Evolutionary conservation across 2,329 filamentous ascomycete species (phyloP).

Genomic region (Aspergillus awamori): DNA sequence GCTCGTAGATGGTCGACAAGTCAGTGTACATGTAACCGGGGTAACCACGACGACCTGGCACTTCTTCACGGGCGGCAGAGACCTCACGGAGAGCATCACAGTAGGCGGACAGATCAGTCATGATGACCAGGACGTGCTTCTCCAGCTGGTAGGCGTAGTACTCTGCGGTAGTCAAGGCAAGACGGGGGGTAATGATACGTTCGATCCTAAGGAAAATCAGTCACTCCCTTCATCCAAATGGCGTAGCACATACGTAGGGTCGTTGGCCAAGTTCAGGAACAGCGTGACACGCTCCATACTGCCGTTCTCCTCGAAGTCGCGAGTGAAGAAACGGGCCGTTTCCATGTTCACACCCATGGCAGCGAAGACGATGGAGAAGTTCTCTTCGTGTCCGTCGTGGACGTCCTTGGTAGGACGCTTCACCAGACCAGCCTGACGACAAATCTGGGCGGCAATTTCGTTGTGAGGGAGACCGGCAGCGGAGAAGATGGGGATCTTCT

Average conservation of each 20-base stretch:
- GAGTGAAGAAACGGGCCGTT: constrained; percentile 96
- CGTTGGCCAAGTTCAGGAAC: constrained; percentile 98
- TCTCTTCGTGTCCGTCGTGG: constrained; percentile 96
- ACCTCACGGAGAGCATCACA: constrained; percentile 99
- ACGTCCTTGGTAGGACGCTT: constrained; percentile 91
- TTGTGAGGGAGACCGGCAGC: constrained; percentile 98
- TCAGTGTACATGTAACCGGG: constrained; percentile 99
- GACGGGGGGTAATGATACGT: constrained; percentile 98
- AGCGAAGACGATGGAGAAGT: constrained; percentile 99
- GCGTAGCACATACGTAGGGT: constrained; percentile 75
- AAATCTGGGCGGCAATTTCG: constrained; percentile 98
- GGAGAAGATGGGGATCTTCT: constrained; percentile 99
- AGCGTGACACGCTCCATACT: constrained; percentile 95
- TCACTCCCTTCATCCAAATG: background rate
- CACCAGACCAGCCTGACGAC: constrained; percentile 92
- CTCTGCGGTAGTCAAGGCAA: constrained; percentile 95
- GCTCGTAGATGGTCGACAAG: constrained; percentile 99
- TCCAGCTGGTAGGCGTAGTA: constrained; percentile 99
- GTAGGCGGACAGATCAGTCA: constrained; percentile 97
- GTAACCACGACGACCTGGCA: constrained; percentile 97
- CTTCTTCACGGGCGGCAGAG: constrained; percentile 96
- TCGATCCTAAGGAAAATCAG: constrained; percentile 71
- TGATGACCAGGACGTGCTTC: constrained; percentile 98
- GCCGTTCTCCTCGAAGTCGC: constrained; percentile 98
- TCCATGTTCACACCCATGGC: constrained; percentile 99